phyloP scores from a whole-genome alignment of 805 yeast species.

The Kurtzmaniella cleridarum region DNA sequence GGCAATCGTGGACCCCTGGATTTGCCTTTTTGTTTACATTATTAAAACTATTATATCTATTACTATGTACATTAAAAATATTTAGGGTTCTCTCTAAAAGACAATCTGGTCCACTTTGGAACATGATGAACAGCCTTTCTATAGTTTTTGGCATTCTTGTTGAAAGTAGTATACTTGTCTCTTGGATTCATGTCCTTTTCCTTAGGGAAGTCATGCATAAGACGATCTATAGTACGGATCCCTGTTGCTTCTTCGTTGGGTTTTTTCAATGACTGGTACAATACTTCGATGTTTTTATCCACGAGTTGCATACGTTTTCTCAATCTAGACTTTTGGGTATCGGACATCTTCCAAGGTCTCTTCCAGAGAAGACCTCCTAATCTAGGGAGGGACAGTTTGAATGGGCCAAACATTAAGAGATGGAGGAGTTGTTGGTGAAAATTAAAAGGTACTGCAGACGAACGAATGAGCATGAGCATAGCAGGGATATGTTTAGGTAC shows the following conservation, averaged over 20 bases:
- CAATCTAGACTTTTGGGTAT: constrained; percentile 76
- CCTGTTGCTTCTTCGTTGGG: constrained; percentile 26
- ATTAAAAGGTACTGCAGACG: no score
- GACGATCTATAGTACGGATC: constrained; percentile 31
- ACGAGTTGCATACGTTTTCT: constrained; percentile 78
- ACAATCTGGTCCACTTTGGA: constrained; percentile 87
- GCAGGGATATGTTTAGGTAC: no score
- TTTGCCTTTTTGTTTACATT: not conserved
- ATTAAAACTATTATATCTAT: constrained; percentile 1
- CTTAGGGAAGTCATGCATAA: constrained; percentile 53
- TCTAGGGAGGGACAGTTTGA: constrained; percentile 50
- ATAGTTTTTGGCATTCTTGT: constrained; percentile 67
- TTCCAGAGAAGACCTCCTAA: constrained; percentile 77
- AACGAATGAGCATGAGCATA: no score
- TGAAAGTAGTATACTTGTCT: constrained; percentile 86
- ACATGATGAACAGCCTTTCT: constrained; percentile 84
- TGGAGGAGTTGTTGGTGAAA: not conserved
- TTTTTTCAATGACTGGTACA: constrained; percentile 35
- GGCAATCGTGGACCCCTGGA: no score
- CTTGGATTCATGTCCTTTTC: constrained; percentile 73
- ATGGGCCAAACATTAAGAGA: constrained; percentile 60
- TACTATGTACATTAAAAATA: constrained; percentile 40
- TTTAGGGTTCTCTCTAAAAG: constrained; percentile 75
- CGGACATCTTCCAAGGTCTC: constrained; percentile 52
- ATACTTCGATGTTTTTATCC: constrained; percentile 67